A percentile compares a stretch with the other conserved stretches of the same genome.
phyloP scores from a whole-genome alignment of 2,329 filamentous ascomycete species.

The Phoma herbarum region DNA sequence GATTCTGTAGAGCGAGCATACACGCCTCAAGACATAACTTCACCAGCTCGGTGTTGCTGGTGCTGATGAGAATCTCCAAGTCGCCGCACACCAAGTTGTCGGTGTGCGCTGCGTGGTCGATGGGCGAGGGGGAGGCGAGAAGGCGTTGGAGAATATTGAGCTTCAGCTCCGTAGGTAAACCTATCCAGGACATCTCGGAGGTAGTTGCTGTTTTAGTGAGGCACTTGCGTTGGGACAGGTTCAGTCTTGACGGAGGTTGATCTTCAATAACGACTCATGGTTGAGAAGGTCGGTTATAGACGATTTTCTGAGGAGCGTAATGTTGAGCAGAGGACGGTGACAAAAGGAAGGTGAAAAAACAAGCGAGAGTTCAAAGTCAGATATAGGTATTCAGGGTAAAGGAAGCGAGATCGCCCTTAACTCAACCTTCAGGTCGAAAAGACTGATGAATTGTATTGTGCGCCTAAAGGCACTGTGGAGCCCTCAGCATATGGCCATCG shows the following conservation, averaged over 20 bases:
- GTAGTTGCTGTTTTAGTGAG: not conserved
- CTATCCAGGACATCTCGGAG: not conserved
- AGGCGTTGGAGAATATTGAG: not conserved
- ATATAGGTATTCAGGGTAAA: not conserved
- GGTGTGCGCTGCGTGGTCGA: not conserved
- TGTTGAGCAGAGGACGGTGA: not conserved
- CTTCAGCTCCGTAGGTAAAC: not conserved
- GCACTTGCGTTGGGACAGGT: not conserved
- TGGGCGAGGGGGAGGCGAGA: not conserved
- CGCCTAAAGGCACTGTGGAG: not conserved
- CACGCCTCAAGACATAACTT: not conserved
- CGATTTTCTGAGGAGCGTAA: not conserved
- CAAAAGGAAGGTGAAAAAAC: not conserved
- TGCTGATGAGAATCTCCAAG: not conserved
- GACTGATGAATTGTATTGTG: not conserved
- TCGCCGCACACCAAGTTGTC: conserved; percentile 1
- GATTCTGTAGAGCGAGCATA: not conserved
- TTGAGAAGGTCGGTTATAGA: not conserved
- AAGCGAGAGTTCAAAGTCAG: not conserved
- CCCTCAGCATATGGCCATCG: too few relatives aligned
- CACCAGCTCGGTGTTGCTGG: not conserved
- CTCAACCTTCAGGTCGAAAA: not conserved
- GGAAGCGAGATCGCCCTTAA: not conserved
- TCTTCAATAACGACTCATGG: not conserved
- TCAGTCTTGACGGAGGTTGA: too few relatives aligned